phyloP scores from a whole-genome alignment of 306 rosid species.

The Fragaria vesca region DNA sequence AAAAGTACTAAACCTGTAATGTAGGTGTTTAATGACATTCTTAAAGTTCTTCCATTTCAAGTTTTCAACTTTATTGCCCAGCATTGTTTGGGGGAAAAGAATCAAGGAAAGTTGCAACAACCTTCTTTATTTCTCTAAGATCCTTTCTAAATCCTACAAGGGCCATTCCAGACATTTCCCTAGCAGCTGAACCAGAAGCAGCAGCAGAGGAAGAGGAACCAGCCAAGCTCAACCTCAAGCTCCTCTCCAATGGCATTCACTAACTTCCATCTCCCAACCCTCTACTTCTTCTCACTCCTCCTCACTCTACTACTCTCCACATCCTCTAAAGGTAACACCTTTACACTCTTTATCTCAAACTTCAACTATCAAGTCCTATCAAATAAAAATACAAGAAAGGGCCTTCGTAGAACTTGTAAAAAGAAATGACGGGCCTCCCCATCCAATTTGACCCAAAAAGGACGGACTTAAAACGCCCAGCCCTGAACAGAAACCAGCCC shows the following conservation, averaged over 20 bases:
- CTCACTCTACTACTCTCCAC: conserved; percentile 4
- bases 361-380: neutral
- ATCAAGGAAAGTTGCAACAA: conserved; percentile 16
- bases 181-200: conserved; percentile 37
- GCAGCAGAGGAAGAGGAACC: conserved; percentile 47
- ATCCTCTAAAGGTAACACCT: conserved; percentile 37
- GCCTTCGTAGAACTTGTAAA: no score
- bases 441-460: no score
- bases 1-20: no score
- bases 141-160: conserved; percentile 3
- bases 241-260: conserved; percentile 50
- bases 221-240: conserved; percentile 23
- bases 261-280: conserved; percentile 28
- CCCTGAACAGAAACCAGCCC: no score
- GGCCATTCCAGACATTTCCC: conserved; percentile 39
- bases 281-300: conserved; percentile 9
- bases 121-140: conserved; percentile 27
- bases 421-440: no score
- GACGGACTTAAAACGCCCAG: no score
- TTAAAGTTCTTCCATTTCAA: neutral
- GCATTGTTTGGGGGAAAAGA: conserved; percentile 13
- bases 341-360: neutral
- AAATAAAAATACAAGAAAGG: neutral
- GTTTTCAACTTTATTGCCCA: neutral
- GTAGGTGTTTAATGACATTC: neutral